Evolutionary conservation across 2,329 filamentous ascomycete species (phyloP), one percentile per base, ranked within the genome.

Genomic region (Beauveria australis): DNA sequence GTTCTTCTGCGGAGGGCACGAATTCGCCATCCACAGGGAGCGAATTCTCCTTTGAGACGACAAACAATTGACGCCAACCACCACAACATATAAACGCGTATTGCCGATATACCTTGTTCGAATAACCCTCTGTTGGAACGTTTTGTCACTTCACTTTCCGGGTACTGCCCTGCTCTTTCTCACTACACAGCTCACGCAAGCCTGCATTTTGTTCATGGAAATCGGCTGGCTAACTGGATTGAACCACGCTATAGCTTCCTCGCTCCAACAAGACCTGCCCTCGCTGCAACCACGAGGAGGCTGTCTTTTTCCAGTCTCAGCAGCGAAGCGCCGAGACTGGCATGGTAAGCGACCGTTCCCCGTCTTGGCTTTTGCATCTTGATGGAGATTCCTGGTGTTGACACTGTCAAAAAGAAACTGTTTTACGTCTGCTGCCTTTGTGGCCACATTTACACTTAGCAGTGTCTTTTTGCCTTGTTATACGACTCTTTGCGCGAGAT

Each of bases 221-320:
- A 68, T 66, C 64, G 68, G 71, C 67, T 74, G 71, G 76, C 79
- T 81, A 75, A 81, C 76, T 67, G 66, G 67, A 70, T 65, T 68
- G 67, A 66, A 65, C 64, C 67, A 62, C 40, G 9, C 19, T 81
- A 72, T 84, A 97, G 92, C 89, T 97, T 74, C 94, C 94, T 65
- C 88, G 92, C 70, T 88, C 91, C 69, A 90, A 91, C 73, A 91
- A 89, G 76, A 82, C 83, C 63, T 99, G 94, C 78, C 91, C 92
- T 57, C 83, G 81, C 67, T 99, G 95, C 80, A 82, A 84, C 66
- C 89, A 94, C 74, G 85, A 86, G 67, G 92, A 97, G 77, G 92
- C 92, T 51, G 95, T 99, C 63, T 99, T 96, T 79, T 99, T 99
- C 80, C 94, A 99, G 79, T 97, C 92, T 64, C 94, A 99, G 74